Conservation (phyloP, 106 monocot genomes). For the Allium sativum region DNA sequence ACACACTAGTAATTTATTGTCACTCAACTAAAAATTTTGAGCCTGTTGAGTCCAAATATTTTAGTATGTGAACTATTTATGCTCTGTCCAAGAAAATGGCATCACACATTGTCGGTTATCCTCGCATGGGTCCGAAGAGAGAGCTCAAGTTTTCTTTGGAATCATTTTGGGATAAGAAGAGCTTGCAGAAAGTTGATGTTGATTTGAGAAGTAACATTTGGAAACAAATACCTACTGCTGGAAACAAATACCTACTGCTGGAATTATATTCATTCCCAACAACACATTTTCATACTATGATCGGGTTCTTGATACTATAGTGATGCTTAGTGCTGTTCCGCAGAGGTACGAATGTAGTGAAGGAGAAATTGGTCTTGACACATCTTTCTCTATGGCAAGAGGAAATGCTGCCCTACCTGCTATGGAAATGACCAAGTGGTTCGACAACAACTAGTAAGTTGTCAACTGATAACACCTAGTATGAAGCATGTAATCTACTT, state of each 20-base stretch:
- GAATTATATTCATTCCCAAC: slow-evolving; percentile 68
- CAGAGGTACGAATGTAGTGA: slow-evolving; percentile 62
- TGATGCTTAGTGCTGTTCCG: slow-evolving; percentile 88
- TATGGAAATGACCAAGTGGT: slow-evolving; percentile 99
- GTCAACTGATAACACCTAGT: too few species aligned
- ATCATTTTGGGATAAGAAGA: too few species aligned
- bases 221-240: too few species aligned
- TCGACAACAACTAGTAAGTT: slow-evolving; percentile 94
- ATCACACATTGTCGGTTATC: too few species aligned
- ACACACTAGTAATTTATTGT: too few species aligned
- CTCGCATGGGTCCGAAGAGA: slow-evolving; percentile 82
- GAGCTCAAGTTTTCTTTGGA: too few species aligned
- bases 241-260: slow-evolving; percentile 51
- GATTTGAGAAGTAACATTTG: slow-evolving; percentile 58
- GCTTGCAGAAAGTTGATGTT: slow-evolving; percentile 66
- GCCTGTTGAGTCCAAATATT: too few species aligned
- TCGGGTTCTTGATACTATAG: slow-evolving; percentile 71
- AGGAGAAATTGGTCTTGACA: slow-evolving; percentile 74
- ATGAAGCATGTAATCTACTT: background rate
- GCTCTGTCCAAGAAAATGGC: slow-evolving; percentile 35
- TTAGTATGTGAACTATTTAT: background rate
- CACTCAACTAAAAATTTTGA: too few species aligned
- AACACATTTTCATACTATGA: slow-evolving; percentile 78
- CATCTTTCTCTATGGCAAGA: slow-evolving; percentile 90
- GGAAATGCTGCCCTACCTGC: slow-evolving; percentile 84